Evolutionary conservation across 2,329 filamentous ascomycete species (phyloP).

Genomic region (Aspergillus sp.): DNA sequence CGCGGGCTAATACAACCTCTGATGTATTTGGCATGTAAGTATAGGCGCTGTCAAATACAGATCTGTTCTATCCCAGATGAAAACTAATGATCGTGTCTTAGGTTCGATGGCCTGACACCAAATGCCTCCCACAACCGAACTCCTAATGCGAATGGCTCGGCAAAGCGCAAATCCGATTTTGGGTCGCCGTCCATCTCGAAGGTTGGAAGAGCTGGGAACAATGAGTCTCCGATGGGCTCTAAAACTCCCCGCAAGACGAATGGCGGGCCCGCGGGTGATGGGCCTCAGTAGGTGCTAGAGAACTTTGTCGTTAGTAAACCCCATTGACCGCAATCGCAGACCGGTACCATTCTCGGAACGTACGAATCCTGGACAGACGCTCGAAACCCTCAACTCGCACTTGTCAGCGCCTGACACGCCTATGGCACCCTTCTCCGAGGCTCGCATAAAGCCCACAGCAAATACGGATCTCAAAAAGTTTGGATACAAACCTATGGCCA

Average conservation of each 20-base stretch:
- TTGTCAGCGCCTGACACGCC: conserved; percentile 67
- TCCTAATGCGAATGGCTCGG: conserved; percentile 40
- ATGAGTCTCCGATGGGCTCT: conserved; percentile 51
- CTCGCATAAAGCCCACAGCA: conserved; percentile 80
- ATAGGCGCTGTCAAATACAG: background rate
- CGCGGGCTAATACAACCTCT: conserved; percentile 58
- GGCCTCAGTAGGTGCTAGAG: conserved; percentile 36
- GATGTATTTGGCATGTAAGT: conserved; percentile 82
- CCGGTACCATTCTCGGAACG: conserved; percentile 72
- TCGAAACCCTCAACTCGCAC: conserved; percentile 80
- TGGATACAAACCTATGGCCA: conserved; percentile 85
- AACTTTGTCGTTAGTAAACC: background rate
- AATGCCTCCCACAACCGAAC: conserved; percentile 52
- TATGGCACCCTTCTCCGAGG: conserved; percentile 68
- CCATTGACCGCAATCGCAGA: conserved; percentile 35
- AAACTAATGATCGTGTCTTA: conserved; percentile 24
- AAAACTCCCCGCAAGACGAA: conserved; percentile 41
- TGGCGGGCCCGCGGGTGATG: conserved; percentile 24
- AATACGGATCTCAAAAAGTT: conserved; percentile 90
- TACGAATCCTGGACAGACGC: conserved; percentile 72
- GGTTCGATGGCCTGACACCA: conserved; percentile 68
- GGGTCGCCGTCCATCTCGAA: conserved; percentile 47
- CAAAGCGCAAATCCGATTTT: conserved; percentile 55
- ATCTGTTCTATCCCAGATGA: background rate
- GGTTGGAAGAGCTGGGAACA: conserved; percentile 44